Evolutionary conservation across 352 stramenopile species (phyloP), one percentile per base, ranked within the genome.

Genomic region (Phytophthora macrochlamydospora): DNA sequence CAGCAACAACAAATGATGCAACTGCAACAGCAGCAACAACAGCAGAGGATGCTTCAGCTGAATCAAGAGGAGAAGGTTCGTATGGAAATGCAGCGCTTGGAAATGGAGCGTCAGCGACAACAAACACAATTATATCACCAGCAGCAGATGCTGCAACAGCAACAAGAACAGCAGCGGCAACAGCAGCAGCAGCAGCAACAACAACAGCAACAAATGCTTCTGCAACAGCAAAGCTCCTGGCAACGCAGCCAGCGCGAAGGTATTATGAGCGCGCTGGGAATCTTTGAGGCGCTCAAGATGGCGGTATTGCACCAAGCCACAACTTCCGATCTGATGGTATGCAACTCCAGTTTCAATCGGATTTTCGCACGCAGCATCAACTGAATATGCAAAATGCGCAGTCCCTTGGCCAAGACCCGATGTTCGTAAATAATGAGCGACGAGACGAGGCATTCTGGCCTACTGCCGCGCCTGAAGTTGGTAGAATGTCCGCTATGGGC

Each of bases 191-290:
- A 80, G 9, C 78, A 86, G 9, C 75, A 90, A 8, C 85, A 92
- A 29, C 79, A 88, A 12, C 80, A 91, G 40, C 81, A 90, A 32
- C 81, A 91, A 67, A 82, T 91, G 68, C 59, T 90, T 0, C 60
- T 89, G 30, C 82, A 93, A 51, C 85, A 93, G 42, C 85, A 93
- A 69, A 91, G 67, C 46, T 89, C 85, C 31, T 94, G 85, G 85
- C 85, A 91, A 49, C 71, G 78, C 42, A 87, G 68, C 57, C 85
- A 94, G 60, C 83, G 83, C 35, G 81, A 92, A 61, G 79, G 82
- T 32, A 92, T 92, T 58, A 90, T 94, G 84, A 93, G 73, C 40
- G 84, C 84, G 1, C 50, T 93, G 4, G 83, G 83, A 28, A 83
- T 92, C 5, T 93, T 93, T 74, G 78, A 32, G 71, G 70, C 31